Percentiles rank a stretch among this genome's conserved stretches.
phyloP scores from a whole-genome alignment of 2,329 filamentous ascomycete genomes.

The Rhinocladiella similis region DNA sequence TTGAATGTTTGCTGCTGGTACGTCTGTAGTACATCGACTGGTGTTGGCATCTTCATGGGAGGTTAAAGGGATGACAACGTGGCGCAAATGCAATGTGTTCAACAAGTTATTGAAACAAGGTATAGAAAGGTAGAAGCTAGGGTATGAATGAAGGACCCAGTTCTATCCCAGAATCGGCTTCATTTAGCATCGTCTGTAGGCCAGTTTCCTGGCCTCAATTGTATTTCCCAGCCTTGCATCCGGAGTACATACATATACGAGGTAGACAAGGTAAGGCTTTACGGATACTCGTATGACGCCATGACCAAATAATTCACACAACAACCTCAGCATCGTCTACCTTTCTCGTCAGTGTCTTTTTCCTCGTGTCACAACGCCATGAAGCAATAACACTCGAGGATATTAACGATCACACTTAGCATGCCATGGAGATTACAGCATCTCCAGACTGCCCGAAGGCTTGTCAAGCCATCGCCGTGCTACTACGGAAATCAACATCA shows the following conservation, averaged over 20 bases:
- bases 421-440: conserved; percentile 20
- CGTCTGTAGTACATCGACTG: too few species aligned
- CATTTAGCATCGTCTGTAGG: too few species aligned
- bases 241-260: too few species aligned
- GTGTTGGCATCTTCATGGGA: too few species aligned
- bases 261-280: too few species aligned
- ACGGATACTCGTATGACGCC: too few species aligned
- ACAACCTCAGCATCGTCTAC: too few species aligned
- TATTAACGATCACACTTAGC: conserved; percentile 1
- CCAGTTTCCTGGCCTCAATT: too few species aligned
- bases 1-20: not conserved
- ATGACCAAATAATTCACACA: too few species aligned
- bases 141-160: not conserved
- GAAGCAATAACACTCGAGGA: not conserved
- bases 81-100: not conserved
- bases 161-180: not conserved
- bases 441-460: conserved; percentile 10
- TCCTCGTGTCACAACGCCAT: not conserved
- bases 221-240: too few species aligned
- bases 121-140: not conserved
- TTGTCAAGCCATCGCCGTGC: not conserved
- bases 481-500: not conserved
- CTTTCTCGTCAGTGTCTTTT: too few species aligned
- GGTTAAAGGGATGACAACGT: not conserved
- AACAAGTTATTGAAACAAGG: not conserved